These are phyloP conservation scores for Xylaria multiplex DNA, from an alignment of 2,329 filamentous ascomycete species.

Conservation along the genomic window DNA sequence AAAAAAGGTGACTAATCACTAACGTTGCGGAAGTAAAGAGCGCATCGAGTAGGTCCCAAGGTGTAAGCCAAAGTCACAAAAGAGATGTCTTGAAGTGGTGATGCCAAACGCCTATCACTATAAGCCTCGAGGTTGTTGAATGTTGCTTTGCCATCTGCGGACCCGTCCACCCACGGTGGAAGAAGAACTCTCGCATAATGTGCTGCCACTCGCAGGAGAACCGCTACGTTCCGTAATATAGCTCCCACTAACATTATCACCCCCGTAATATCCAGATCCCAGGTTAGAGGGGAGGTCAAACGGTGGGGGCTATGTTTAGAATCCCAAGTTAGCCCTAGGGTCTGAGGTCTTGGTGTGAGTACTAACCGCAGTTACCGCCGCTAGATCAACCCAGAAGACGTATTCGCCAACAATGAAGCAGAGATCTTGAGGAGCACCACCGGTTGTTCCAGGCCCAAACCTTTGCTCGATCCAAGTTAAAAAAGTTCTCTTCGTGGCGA, in stretches of 20 bases:
- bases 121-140: background rate
- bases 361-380: background rate
- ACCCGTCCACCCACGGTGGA: background rate
- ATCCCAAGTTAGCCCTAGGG: background rate
- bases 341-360: background rate
- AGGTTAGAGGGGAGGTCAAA: background rate
- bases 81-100: background rate
- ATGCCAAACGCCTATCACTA: background rate
- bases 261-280: background rate
- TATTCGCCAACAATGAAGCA: conserved; percentile 12
- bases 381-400: conserved; percentile 23
- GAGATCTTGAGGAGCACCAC: conserved; percentile 7
- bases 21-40: too few relatives aligned
- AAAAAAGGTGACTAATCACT: too few relatives aligned
- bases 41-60: too few relatives aligned
- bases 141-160: background rate
- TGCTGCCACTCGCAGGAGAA: too few relatives aligned
- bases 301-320: background rate
- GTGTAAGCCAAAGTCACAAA: too few relatives aligned
- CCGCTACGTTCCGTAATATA: background rate
- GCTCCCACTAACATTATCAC: background rate
- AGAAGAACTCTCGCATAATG: background rate
- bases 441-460: conserved; percentile 6
- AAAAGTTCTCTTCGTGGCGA: background rate
- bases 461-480: conserved; percentile 9